A percentile compares a stretch with the other conserved stretches of the same genome.
These are phyloP conservation scores for Urochloa ruziziensis DNA, from an alignment of 176 grass and related monocot genomes.

Conservation along the genomic window DNA sequence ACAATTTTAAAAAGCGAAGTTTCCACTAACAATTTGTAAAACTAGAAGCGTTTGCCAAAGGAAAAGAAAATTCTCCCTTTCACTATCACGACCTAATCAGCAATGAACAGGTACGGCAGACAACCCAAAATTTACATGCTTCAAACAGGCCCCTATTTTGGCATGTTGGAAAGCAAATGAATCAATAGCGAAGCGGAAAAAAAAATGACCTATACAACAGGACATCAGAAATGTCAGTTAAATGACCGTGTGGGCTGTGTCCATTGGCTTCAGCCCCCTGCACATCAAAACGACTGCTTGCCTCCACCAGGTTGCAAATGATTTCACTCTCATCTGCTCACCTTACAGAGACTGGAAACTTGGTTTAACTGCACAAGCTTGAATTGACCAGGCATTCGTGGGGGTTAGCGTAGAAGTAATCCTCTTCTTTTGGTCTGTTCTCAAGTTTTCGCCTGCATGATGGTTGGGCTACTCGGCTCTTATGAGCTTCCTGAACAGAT, in stretches of 20 bases:
- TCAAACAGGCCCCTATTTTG: constrained; percentile 20
- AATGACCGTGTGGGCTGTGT: constrained; percentile 16
- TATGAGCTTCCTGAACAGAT: constrained; percentile 48
- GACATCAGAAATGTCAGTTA: not conserved
- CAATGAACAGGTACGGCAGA: constrained; percentile 2
- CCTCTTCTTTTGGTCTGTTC: constrained; percentile 89
- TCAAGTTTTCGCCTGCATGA: constrained; percentile 65
- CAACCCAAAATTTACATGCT: constrained; percentile 40
- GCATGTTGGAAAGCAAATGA: constrained; percentile 31
- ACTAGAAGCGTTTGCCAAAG: not conserved
- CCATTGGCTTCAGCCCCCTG: constrained; percentile 19
- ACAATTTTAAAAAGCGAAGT: not conserved
- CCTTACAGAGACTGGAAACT: constrained; percentile 11
- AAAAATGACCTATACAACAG: constrained; percentile 40
- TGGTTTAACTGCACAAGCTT: constrained; percentile 37
- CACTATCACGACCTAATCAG: not conserved
- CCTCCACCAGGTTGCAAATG: not conserved
- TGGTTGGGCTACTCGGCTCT: constrained; percentile 50
- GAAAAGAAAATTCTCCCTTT: not conserved
- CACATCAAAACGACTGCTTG: not conserved
- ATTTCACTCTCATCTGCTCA: constrained; percentile 19
- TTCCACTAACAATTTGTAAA: not conserved
- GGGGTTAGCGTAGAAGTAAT: constrained; percentile 95
- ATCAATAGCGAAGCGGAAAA: not conserved
- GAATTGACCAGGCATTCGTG: constrained; percentile 75